A percentile compares a stretch with the other conserved stretches of the same genome.
These are phyloP conservation scores for Quercus phellos DNA, from an alignment of 331 rosid genomes.

Conservation along the genomic window DNA sequence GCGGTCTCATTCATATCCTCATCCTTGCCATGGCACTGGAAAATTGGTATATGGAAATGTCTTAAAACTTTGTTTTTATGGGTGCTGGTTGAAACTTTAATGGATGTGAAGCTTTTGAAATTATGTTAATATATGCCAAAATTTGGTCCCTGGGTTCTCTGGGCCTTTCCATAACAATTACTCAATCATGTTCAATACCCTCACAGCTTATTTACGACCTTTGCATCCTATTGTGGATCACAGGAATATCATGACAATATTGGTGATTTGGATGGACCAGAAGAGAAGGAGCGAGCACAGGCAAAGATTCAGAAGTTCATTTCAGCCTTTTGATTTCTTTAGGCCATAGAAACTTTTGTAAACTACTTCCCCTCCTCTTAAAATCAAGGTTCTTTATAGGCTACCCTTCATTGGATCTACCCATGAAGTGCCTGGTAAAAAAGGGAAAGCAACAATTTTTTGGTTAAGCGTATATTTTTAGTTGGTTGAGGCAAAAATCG, in stretches of 20 bases:
- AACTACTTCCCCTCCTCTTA: background rate
- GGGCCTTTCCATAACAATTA: background rate
- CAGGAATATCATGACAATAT: constrained; percentile 92
- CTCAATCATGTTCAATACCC: background rate
- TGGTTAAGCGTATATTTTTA: no score
- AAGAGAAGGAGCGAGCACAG: constrained; percentile 88
- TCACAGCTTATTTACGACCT: background rate
- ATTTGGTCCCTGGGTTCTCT: background rate
- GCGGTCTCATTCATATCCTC: background rate
- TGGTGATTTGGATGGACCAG: constrained; percentile 90
- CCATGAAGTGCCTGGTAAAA: background rate
- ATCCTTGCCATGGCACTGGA: background rate
- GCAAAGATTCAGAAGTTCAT: constrained; percentile 79
- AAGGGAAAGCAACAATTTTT: background rate
- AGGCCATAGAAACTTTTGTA: background rate
- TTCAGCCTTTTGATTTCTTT: constrained; percentile 39
- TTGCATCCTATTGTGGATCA: constrained; percentile 8
- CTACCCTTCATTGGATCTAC: background rate
- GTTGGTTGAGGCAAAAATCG: background rate
- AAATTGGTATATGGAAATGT: background rate
- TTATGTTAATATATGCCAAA: background rate
- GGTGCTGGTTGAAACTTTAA: background rate
- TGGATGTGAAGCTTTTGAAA: background rate
- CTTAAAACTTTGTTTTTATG: background rate
- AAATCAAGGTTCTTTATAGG: background rate